Percentiles rank a stretch among this genome's conserved stretches.
Evolutionary conservation across 164 flowering plant genomes (phyloP).

Genomic region (Malania oleifera): DNA sequence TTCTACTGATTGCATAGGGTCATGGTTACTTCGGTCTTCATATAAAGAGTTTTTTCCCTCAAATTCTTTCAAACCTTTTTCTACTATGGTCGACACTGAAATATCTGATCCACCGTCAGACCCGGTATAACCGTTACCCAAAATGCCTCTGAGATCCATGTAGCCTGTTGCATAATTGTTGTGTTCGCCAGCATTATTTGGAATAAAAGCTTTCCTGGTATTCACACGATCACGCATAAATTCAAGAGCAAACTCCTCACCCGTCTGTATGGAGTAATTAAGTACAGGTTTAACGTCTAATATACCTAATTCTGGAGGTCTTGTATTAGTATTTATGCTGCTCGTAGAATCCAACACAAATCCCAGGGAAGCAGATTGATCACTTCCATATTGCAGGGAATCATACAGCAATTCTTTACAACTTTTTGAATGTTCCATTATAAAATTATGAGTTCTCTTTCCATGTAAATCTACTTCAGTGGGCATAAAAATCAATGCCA

Average conservation of each 20-base stretch:
- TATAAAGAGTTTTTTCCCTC: conserved; percentile 19
- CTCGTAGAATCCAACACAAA: conserved; percentile 24
- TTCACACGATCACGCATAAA: conserved; percentile 38
- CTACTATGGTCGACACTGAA: conserved; percentile 19
- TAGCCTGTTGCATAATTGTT: conserved; percentile 24
- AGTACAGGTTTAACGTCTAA: conserved; percentile 37
- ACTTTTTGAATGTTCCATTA: conserved; percentile 33
- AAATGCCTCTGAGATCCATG: conserved; percentile 32
- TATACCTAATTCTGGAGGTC: conserved; percentile 23
- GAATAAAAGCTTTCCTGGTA: conserved; percentile 19
- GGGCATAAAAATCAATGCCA: conserved; percentile 8
- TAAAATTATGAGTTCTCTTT: background rate
- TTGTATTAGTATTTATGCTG: conserved; percentile 20
- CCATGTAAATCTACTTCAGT: conserved; percentile 3
- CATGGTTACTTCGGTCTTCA: conserved; percentile 19
- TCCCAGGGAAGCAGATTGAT: conserved; percentile 28
- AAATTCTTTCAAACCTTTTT: conserved; percentile 25
- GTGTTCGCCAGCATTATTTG: conserved; percentile 19
- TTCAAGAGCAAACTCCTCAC: conserved; percentile 48
- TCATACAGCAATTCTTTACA: conserved; percentile 18
- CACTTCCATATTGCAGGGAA: conserved; percentile 28
- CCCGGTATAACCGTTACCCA: conserved; percentile 32
- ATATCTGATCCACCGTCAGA: conserved; percentile 39
- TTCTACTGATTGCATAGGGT: conserved; percentile 19
- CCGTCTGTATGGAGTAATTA: conserved; percentile 43